These are phyloP conservation scores for Planoprotostelium fungivorum DNA, from an alignment of 78 protist genomes.

Conservation along the genomic window DNA sequence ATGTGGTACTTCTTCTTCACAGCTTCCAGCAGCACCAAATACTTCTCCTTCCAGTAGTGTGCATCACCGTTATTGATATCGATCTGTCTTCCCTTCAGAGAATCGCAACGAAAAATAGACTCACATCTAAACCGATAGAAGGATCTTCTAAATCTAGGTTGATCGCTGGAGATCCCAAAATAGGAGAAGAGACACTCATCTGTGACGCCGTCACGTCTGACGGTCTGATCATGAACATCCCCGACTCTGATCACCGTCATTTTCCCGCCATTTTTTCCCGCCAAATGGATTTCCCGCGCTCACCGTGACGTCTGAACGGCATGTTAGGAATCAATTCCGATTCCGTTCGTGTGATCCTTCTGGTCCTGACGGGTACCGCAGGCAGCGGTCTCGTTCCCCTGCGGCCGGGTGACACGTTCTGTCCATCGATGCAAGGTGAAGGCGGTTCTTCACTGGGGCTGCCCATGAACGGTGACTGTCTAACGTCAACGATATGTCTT, in stretches of 20 bases:
- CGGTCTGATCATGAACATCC: not conserved
- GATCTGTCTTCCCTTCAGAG: not conserved
- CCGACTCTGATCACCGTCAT: too few relatives aligned
- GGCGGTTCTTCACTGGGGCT: not conserved
- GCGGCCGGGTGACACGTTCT: not conserved
- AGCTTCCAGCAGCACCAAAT: not conserved
- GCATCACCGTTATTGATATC: not conserved
- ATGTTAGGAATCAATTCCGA: too few relatives aligned
- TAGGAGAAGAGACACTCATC: too few relatives aligned
- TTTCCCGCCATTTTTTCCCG: too few relatives aligned
- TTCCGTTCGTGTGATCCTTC: not conserved
- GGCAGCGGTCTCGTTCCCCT: not conserved
- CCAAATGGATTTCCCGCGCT: too few relatives aligned
- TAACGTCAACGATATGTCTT: not conserved
- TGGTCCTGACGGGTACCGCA: not conserved
- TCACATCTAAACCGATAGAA: not conserved
- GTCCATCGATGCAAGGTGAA: not conserved
- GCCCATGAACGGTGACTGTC: not conserved
- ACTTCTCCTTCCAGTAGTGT: not conserved
- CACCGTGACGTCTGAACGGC: too few relatives aligned
- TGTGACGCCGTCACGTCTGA: too few relatives aligned
- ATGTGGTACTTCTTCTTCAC: not conserved
- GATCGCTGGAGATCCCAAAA: too few relatives aligned
- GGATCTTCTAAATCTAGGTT: too few relatives aligned
- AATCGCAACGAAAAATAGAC: not conserved